Conservation (phyloP, 2,329 filamentous ascomycete genomes). For the Ophiostoma pallidulum region DNA sequence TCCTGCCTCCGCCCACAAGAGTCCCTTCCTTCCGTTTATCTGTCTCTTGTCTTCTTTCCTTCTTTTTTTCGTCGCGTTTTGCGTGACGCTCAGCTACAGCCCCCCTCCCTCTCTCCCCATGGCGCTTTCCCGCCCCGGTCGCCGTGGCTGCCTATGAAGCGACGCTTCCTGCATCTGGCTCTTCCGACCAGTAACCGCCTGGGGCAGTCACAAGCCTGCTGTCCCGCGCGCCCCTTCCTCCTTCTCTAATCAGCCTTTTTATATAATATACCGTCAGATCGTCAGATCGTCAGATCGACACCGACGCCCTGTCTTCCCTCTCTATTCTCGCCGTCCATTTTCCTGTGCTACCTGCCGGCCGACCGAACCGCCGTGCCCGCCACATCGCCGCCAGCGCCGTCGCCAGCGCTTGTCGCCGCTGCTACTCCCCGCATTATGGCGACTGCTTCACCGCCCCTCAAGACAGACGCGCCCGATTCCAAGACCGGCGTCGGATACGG, state of each 20-base stretch:
- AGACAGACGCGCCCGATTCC: slow-evolving; percentile 18
- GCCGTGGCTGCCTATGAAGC: slow-evolving; percentile 8
- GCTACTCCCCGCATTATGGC: slow-evolving; percentile 10
- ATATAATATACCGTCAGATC: background rate
- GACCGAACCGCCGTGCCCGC: no score
- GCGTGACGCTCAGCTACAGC: background rate
- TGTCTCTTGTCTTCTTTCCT: background rate
- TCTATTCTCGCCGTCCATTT: background rate
- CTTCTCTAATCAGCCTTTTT: slow-evolving; percentile 1
- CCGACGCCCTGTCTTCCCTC: background rate
- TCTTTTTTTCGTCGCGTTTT: background rate
- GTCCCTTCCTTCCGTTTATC: background rate
- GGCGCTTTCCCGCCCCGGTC: background rate
- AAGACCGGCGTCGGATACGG: slow-evolving; percentile 49
- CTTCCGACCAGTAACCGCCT: slow-evolving; percentile 1
- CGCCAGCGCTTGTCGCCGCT: background rate
- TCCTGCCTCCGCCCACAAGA: no score
- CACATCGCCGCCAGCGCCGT: background rate
- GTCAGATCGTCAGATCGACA: background rate
- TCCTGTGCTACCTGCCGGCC: background rate
- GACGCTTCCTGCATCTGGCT: background rate
- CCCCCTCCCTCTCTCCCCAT: no score
- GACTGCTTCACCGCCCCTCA: slow-evolving; percentile 9
- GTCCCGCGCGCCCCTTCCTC: slow-evolving; percentile 9
- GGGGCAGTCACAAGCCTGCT: slow-evolving; percentile 4